Conservation (phyloP, 176 grass and related monocot species). For the Oropetium thomaeum region DNA sequence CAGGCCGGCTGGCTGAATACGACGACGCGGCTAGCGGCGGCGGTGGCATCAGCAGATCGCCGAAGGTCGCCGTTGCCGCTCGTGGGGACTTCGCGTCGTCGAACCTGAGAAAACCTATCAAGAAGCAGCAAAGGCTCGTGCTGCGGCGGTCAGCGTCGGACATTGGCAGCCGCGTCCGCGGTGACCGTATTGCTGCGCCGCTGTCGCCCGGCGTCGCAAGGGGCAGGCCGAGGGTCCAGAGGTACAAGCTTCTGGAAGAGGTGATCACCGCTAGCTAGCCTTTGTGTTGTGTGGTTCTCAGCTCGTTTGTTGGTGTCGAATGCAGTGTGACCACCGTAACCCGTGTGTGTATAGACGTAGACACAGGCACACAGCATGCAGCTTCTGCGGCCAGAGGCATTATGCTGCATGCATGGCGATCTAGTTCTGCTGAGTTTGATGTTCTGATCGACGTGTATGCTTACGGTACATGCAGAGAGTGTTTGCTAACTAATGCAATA, state of each 20-base stretch:
- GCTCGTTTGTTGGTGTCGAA: background rate
- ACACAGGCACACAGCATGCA: too few relatives aligned
- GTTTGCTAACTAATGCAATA: constrained; percentile 24
- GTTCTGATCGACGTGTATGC: background rate
- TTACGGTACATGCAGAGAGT: background rate
- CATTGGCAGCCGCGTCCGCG: constrained; percentile 42
- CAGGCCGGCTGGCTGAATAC: constrained; percentile 15
- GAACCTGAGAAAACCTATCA: constrained; percentile 72
- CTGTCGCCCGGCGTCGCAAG: constrained; percentile 37
- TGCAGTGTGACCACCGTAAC: too few relatives aligned
- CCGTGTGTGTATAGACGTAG: background rate
- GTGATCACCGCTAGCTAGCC: constrained; percentile 42
- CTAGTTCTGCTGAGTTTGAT: constrained; percentile 16
- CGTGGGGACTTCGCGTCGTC: constrained; percentile 48
- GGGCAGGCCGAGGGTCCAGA: constrained; percentile 65
- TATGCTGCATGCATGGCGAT: constrained; percentile 17
- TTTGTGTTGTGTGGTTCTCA: background rate
- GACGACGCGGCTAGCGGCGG: background rate
- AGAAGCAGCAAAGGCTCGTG: constrained; percentile 56
- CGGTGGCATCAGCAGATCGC: background rate
- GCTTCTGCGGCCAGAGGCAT: background rate
- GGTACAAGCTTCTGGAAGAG: constrained; percentile 97
- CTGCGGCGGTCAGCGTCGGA: constrained; percentile 71
- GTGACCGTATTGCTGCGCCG: constrained; percentile 38
- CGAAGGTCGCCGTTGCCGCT: constrained; percentile 42